Base-by-base conservation (phyloP, 176 grass and related monocot species). In the Leersia perrieri region DNA sequence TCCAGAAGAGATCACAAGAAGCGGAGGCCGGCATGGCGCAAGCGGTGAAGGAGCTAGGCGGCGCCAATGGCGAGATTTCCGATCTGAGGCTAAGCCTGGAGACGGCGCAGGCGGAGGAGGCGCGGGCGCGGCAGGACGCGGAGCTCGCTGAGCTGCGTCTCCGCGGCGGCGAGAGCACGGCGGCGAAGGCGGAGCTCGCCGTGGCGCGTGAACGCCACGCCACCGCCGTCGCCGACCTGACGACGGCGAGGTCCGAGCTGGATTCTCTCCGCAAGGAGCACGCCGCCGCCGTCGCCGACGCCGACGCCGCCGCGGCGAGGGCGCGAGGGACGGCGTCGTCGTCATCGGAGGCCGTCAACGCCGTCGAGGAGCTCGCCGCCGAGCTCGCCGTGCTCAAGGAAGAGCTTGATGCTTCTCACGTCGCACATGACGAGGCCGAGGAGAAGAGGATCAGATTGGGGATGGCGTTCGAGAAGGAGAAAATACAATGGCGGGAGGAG, bases 41-140 rank as follows among this genome's bases (percentile, higher is more conserved):
- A 29, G 86, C 79, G 32, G 35, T 88, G 41, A 49, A 47, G 34
- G 90, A 93, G 8, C 84, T 95, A 61, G 66, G 42, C 9, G 62
- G 33, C 57, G 31, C 82, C 12, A 82, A 71, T 67, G 68, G 79
- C 11, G 36, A 61, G 0, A 42, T 75, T n/a, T n/a, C n/a, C 39
- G 90, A 95, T 27, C 90, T 98, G 1, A 79, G 76, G 71, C 75
- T 80, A 28, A 65, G 73, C 32, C 27, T 98, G 10, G 77, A 98
- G 83, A 87, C 75, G 34, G 84, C 81, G 10, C 80, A 79, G 78
- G 58, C 69, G 11, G 82, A 90, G 32, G 90, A 94, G 45, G 69
- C 76, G 44, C 89, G 82, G 38, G 90, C 86, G 61, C 86, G 88
- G 66, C 68, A 86, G 66, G 90, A 98, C 26, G 29, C 88, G 4